Percentiles rank a stretch among this genome's conserved stretches.
These are phyloP conservation scores for Yarrowia yakushimensis DNA, from an alignment of 805 yeast species.

Conservation along the genomic window DNA sequence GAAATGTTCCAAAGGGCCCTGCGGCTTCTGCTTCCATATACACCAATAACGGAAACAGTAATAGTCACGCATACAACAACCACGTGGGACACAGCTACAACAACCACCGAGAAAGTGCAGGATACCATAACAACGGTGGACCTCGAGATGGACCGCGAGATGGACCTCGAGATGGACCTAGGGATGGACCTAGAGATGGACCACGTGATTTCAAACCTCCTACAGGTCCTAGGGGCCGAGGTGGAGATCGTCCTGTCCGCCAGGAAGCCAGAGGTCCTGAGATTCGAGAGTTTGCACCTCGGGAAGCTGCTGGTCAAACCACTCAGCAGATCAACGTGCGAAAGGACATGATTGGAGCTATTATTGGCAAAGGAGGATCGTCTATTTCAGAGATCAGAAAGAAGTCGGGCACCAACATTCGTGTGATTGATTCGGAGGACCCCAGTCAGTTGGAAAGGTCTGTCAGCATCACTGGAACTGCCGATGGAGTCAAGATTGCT, in stretches of 20 bases:
- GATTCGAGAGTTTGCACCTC: slow-evolving; percentile 19
- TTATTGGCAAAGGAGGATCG: slow-evolving; percentile 84
- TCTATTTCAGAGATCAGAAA: slow-evolving; percentile 74
- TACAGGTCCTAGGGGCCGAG: slow-evolving; percentile 1
- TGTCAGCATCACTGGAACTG: slow-evolving; percentile 33
- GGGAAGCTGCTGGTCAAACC: slow-evolving; percentile 30
- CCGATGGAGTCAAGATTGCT: slow-evolving; percentile 34
- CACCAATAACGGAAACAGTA: slow-evolving; percentile 16
- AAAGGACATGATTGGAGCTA: slow-evolving; percentile 72
- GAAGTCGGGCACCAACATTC: slow-evolving; percentile 69
- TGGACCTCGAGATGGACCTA: not conserved
- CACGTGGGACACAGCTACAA: not conserved
- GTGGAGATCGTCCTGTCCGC: slow-evolving; percentile 24
- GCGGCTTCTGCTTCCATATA: not conserved
- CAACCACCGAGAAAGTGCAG: not conserved
- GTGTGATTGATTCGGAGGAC: slow-evolving; percentile 49
- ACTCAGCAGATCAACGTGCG: slow-evolving; percentile 74
- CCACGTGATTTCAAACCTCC: slow-evolving; percentile 8
- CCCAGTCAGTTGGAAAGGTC: slow-evolving; percentile 32
- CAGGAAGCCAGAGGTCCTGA: slow-evolving; percentile 5
- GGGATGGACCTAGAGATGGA: not conserved
- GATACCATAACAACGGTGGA: not conserved
- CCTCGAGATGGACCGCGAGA: not conserved
- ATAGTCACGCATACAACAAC: slow-evolving; percentile 21
- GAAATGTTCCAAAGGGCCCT: not conserved